Evolutionary conservation across 2,329 filamentous ascomycete species (phyloP), one percentile per base, ranked within the genome.

Genomic region (Diaporthe velutina): DNA sequence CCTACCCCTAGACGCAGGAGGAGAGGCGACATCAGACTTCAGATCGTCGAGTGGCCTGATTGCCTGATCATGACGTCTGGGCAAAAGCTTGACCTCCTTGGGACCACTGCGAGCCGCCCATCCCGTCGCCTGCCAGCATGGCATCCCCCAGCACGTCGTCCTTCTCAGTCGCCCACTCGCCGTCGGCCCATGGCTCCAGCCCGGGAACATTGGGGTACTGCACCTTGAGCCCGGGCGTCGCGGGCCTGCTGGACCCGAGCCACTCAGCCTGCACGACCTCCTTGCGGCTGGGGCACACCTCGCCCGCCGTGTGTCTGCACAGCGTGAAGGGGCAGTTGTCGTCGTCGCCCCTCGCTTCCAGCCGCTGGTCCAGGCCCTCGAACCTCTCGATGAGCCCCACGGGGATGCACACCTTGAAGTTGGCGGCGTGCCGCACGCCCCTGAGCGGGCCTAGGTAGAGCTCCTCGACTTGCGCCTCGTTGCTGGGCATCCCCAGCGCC

Each of bases 381-480:
- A 73, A 64, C 64, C 70, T 70, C 42, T 72, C 71, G 45, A 75
- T 38, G 33, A 75, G 58, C 42, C 70, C 74, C 64, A 75, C 74
- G 15, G 75, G 75, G 35, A 76, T 70, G 45, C 75, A 76, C 54
- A 76, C 72, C 45, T 74, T 76, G 45, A 76, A 74, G 60, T 74
- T 76, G 7, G 28, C 35, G 38, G 50, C 67, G 33, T 74, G 60
- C 38, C 74, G 38, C 42, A 76, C 68, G 12, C 61, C 15, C 42
- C 61, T 25, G 55, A 75, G 58, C 54, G 54, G 73, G 25, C 48
- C 35, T 30, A 76, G 68, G 68, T 76, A 76, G 30, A 68, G 64
- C 30, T 66, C 75, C 73, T 76, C 75, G 45, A 74, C 54, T 25
- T 64, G 55, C 40, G 50, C 68, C 48, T 55, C 68, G 38, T 61